Evolutionary conservation across 2,329 filamentous ascomycete genomes (phyloP).

Genomic region (Sporothrix globosa): DNA sequence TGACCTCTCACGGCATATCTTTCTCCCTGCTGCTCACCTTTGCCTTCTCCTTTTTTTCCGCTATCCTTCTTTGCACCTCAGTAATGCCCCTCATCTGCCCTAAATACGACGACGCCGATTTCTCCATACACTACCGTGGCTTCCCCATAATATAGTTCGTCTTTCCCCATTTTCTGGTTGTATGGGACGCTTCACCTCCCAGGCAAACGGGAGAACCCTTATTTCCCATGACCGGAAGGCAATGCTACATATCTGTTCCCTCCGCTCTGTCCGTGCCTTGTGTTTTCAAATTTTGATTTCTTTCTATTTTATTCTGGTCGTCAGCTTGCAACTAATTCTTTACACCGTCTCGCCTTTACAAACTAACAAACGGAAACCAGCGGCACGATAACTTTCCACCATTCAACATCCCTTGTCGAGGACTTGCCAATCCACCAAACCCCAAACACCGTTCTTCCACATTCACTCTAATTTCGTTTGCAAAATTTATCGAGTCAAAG

Average conservation of each 20-base stretch:
- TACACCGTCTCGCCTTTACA: too few relatives aligned
- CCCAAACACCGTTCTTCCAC: neutral
- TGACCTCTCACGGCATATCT: neutral
- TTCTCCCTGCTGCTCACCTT: neutral
- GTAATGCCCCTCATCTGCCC: neutral
- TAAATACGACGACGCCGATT: neutral
- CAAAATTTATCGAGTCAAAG: neutral
- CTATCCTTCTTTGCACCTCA: neutral
- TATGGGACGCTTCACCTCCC: neutral
- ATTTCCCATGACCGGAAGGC: neutral
- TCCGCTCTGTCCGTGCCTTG: neutral
- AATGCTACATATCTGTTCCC: neutral
- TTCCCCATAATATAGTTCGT: conserved; percentile 5
- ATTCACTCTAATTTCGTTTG: neutral
- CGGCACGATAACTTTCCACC: conserved; percentile 14
- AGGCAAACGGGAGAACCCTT: neutral
- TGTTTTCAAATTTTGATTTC: neutral
- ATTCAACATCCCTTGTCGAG: neutral
- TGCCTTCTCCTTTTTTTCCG: neutral
- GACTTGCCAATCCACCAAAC: neutral
- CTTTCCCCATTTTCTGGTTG: neutral
- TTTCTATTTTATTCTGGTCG: neutral
- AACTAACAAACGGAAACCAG: conserved; percentile 8
- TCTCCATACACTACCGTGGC: conserved; percentile 4
- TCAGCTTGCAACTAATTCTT: neutral